Base-by-base conservation (phyloP, 192 early-diverging fungal genomes). In the Coemansia furcata region DNA sequence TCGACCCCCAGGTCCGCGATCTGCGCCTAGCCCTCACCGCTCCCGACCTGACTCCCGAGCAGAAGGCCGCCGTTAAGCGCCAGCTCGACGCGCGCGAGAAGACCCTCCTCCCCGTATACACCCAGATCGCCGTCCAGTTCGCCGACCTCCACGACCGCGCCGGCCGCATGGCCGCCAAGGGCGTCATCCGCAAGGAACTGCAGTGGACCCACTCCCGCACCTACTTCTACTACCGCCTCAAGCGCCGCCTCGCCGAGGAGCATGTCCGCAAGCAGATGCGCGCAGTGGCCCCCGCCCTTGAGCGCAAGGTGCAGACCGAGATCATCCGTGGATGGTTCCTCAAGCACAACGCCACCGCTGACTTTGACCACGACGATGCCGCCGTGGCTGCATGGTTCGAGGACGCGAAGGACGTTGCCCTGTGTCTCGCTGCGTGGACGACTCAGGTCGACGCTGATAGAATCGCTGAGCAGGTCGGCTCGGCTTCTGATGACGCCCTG, bases 101-200 rank as follows among this genome's bases (percentile, higher is more conserved):
- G 71, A 86, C 88, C 55, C 78, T 99, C 26, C 52, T 99, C 49
- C 95, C 97, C 12, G 86, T 95, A 9, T 97, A 96, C 84, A 89
- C 93, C 72, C 96, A 98, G 77, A 86, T 93, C 30, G 94, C 94
- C 21, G 80, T 99, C 17, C 93, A 98, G 71, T 97, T 99, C 70
- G 97, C 97, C 33, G 97, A 99, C 76, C 87, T 99, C 62, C 97
- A 99, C 76, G 97, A 99, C 85, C 90, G 87, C 44, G 91, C 96
- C 26, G 92, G 93, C 17, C 92, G 97, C 68, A 98, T 99, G 96
- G 84, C 89, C 32, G 93, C 91, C 83, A 99, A 99, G 91, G 89
- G 90, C 44, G 92, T 92, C 2, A 90, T 99, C 63, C 84, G 89
- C 26, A 84, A 89, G 47, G 74, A 92, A 9, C 75, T 99, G 11